Base-by-base conservation (phyloP, 495 filamentous ascomycete genomes). In the Bryoglossum gracile region DNA sequence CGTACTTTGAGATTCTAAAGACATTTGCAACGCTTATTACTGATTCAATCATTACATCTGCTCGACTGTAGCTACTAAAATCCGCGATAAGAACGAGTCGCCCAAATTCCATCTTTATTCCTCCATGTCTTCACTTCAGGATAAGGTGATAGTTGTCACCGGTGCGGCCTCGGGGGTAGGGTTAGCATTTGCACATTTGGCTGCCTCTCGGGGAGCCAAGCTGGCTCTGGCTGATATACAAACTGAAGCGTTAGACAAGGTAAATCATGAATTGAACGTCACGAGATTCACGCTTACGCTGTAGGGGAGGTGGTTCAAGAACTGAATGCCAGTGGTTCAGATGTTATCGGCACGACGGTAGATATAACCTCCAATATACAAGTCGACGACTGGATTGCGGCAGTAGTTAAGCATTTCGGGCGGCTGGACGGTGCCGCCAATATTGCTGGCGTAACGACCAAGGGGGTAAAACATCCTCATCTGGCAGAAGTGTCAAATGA, bases 91-190 rank as follows among this genome's bases (percentile, higher is more conserved):
- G n/a, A n/a, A n/a, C n/a, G n/a, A n/a, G n/a, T n/a, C n/a, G n/a
- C n/a, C n/a, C n/a, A n/a, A n/a, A n/a, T n/a, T n/a, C n/a, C n/a
- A n/a, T n/a, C n/a, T n/a, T n/a, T n/a, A n/a, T n/a, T n/a, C n/a
- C n/a, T n/a, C n/a, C n/a, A n/a, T n/a, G n/a, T n/a, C n/a, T n/a
- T n/a, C n/a, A n/a, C n/a, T n/a, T n/a, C n/a, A n/a, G n/a, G n/a
- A n/a, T n/a, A 76, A 71, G 63, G 70, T 77, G 45, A 72, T 76
- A 55, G 71, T 68, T 33, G 56, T 80, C 24, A 80, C 77, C 19
- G 77, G 77, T 36, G 73, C 69, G 10, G 68, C 74, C 1, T 69
- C 65, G 28, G 77, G 77, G 8, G 80, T 80, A 40, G 77, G 76
- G n/a, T 63, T 75, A 19, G 72, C 74, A n/a, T 74, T 75, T 18